Evolutionary conservation across 2,329 filamentous ascomycete species (phyloP).

Genomic region (Macrophomina phaseolina): DNA sequence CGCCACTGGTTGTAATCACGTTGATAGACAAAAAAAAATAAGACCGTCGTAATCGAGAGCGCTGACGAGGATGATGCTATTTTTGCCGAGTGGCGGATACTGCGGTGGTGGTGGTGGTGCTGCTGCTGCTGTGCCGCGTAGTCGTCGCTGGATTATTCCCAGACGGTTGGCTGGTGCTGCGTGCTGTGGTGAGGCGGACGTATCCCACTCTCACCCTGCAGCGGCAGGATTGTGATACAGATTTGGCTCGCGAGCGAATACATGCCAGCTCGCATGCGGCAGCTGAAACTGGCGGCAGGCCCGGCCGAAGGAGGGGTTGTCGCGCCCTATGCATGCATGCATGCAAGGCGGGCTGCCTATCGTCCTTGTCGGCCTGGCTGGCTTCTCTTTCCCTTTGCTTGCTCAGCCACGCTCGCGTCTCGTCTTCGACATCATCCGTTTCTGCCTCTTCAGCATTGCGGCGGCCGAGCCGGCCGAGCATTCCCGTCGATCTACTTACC

Average conservation of each 20-base stretch:
- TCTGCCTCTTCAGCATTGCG: not conserved
- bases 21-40: conserved; percentile 14
- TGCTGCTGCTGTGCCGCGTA: conserved; percentile 1
- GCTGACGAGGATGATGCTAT: conserved; percentile 13
- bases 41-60: conserved; percentile 1
- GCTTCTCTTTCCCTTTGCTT: not conserved
- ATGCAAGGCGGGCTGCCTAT: not conserved
- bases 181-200: no score
- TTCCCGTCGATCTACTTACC: not conserved
- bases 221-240: not conserved
- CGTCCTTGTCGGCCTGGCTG: not conserved
- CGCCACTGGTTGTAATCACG: not conserved
- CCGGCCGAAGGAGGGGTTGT: not conserved
- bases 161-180: no score
- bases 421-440: not conserved
- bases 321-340: not conserved
- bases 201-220: not conserved
- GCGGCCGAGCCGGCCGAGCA: not conserved
- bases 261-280: not conserved
- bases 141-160: no score
- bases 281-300: not conserved
- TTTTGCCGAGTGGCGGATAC: conserved; percentile 1
- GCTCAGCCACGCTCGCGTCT: conserved; percentile 12
- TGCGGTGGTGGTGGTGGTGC: not conserved
- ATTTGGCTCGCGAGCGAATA: not conserved